Conservation (phyloP, 163 green algal species). For the Scenedesmus sp. region DNA sequence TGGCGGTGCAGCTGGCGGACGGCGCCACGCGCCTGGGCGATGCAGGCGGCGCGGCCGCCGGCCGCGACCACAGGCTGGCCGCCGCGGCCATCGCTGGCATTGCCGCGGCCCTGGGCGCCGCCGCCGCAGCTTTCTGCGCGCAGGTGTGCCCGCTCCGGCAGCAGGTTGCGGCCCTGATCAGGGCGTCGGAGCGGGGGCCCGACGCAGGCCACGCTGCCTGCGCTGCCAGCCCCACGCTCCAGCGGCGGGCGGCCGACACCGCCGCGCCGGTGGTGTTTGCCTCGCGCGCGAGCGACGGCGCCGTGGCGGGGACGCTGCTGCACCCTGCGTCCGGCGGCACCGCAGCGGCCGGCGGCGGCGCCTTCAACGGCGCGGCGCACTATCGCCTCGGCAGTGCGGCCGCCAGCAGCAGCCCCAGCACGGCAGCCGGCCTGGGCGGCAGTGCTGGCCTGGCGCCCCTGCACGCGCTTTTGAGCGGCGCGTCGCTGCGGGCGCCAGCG, state of each 20-base stretch:
- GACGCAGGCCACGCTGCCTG: too few relatives aligned
- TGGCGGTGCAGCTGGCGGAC: conserved; percentile 5
- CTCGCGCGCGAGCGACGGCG: neutral
- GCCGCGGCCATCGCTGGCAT: conserved; percentile 24
- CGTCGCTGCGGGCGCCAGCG: too few relatives aligned
- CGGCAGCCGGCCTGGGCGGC: too few relatives aligned
- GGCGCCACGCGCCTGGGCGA: conserved; percentile 7
- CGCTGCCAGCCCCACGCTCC: too few relatives aligned
- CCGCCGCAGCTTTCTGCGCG: neutral
- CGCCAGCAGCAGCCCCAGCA: neutral
- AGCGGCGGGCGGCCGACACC: too few relatives aligned
- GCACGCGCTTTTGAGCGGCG: too few relatives aligned
- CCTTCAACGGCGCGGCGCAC: conserved; percentile 3
- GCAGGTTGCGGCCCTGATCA: neutral
- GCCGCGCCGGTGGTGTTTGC: neutral
- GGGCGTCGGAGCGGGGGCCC: too few relatives aligned
- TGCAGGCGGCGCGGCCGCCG: neutral
- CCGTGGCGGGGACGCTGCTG: conserved; percentile 9
- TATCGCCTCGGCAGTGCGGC: conserved; percentile 7
- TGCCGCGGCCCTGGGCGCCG: conserved; percentile 4
- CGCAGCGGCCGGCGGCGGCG: neutral
- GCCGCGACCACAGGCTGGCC: conserved; percentile 10
- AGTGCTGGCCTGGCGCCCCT: too few relatives aligned
- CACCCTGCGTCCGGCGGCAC: neutral
- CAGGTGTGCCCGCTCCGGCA: neutral